Conservation (phyloP, 768 basidiomycete species). For the Epithele typhae region DNA sequence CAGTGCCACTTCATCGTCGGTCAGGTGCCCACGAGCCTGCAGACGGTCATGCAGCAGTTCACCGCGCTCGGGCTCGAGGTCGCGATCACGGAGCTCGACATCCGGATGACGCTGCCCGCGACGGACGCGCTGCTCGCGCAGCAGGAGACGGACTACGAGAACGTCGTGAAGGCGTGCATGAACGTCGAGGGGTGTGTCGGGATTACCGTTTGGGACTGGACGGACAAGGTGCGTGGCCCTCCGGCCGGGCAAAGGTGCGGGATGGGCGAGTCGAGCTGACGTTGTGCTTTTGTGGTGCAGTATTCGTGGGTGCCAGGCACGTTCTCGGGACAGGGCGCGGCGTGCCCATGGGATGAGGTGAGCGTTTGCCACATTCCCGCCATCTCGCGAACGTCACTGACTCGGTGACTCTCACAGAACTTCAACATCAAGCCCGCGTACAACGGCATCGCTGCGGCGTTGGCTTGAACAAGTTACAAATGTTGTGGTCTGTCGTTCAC, state of each 20-base stretch:
- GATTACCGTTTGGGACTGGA: slow-evolving; percentile 39
- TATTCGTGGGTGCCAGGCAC: slow-evolving; percentile 33
- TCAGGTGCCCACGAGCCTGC: slow-evolving; percentile 42
- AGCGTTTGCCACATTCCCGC: not conserved
- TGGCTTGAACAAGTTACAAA: too few relatives aligned
- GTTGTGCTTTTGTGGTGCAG: slow-evolving; percentile 3
- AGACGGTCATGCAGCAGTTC: slow-evolving; percentile 46
- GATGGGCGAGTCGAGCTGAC: not conserved
- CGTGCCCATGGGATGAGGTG: slow-evolving; percentile 26
- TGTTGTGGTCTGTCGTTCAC: too few relatives aligned
- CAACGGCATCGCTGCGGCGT: slow-evolving; percentile 22
- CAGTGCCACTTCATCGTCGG: slow-evolving; percentile 60
- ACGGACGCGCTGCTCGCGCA: slow-evolving; percentile 46
- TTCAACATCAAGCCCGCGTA: slow-evolving; percentile 25
- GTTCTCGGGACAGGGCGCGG: slow-evolving; percentile 32
- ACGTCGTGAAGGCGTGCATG: slow-evolving; percentile 51
- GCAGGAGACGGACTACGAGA: slow-evolving; percentile 54
- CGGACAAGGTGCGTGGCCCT: slow-evolving; percentile 25
- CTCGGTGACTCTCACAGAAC: slow-evolving; percentile 3
- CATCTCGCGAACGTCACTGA: not conserved
- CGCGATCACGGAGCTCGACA: slow-evolving; percentile 67
- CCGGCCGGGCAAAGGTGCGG: too few relatives aligned
- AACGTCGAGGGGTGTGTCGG: slow-evolving; percentile 32
- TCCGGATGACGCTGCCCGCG: slow-evolving; percentile 52
- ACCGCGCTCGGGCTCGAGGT: slow-evolving; percentile 61